Evolutionary conservation across 169 alveolate species (phyloP).

Genomic region (Miamiensis avidus): DNA sequence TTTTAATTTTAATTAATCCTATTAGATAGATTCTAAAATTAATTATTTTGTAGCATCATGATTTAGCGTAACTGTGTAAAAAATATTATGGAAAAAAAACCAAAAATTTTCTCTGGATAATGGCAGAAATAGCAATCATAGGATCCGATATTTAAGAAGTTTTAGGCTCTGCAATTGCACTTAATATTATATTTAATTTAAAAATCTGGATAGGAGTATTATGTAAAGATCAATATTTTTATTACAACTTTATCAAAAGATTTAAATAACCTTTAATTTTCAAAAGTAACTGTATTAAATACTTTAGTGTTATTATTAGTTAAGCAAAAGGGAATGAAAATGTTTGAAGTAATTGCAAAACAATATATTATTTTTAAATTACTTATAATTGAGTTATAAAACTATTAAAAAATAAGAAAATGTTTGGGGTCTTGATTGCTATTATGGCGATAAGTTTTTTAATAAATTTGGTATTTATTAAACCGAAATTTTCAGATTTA

Average conservation of each 20-base stretch:
- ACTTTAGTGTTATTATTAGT: slow-evolving; percentile 57
- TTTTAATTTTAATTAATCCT: neutral
- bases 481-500: slow-evolving; percentile 49
- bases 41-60: slow-evolving; percentile 1
- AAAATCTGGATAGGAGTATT: slow-evolving; percentile 71
- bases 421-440: neutral
- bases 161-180: slow-evolving; percentile 73
- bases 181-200: slow-evolving; percentile 58
- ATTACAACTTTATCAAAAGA: too few relatives aligned
- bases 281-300: slow-evolving; percentile 52
- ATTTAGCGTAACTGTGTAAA: slow-evolving; percentile 58
- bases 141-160: slow-evolving; percentile 82
- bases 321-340: slow-evolving; percentile 52
- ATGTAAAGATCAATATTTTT: neutral
- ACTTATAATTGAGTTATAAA: too few relatives aligned
- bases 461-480: slow-evolving; percentile 44
- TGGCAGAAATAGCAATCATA: slow-evolving; percentile 77
- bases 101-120: slow-evolving; percentile 55
- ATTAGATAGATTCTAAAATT: too few relatives aligned
- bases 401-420: neutral
- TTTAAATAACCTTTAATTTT: neutral
- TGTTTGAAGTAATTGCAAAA: slow-evolving; percentile 48
- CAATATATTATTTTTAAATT: too few relatives aligned
- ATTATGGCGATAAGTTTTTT: slow-evolving; percentile 29
- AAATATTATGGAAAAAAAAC: slow-evolving; percentile 48